Conservation (phyloP, 202 grass and related monocot genomes). For the Digitaria exilis region DNA sequence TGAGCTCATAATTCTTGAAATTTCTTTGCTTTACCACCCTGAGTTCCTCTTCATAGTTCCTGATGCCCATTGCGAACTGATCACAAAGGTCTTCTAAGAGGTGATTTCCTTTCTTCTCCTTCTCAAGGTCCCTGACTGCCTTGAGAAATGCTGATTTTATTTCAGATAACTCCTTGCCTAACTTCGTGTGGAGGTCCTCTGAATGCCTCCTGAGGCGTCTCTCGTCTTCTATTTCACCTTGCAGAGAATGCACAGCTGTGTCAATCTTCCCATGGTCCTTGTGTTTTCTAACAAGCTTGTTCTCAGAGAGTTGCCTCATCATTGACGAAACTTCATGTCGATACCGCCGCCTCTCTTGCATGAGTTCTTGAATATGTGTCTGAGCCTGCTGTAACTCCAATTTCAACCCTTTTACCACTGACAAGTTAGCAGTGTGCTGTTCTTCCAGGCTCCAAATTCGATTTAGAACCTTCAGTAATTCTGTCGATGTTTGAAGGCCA, state of each 20-base stretch:
- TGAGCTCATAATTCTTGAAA: constrained; percentile 48
- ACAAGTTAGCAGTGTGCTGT: constrained; percentile 67
- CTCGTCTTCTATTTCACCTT: constrained; percentile 71
- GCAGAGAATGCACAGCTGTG: constrained; percentile 51
- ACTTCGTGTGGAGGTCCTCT: constrained; percentile 63
- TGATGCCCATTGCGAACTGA: constrained; percentile 78
- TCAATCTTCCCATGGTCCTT: constrained; percentile 63
- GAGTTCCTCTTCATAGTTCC: constrained; percentile 75
- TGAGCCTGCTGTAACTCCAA: constrained; percentile 70
- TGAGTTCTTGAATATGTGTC: constrained; percentile 56
- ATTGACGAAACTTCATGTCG: constrained; percentile 56
- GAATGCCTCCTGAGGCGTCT: constrained; percentile 52
- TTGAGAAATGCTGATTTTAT: constrained; percentile 72
- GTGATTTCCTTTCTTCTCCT: constrained; percentile 64
- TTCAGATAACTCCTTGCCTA: constrained; percentile 74
- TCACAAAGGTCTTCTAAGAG: constrained; percentile 79
- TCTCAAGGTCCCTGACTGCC: constrained; percentile 70
- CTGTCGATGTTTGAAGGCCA: constrained; percentile 70
- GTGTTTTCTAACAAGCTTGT: constrained; percentile 59
- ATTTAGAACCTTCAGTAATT: constrained; percentile 89
- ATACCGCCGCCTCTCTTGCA: constrained; percentile 49
- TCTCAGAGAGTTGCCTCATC: constrained; percentile 59
- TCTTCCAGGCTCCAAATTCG: constrained; percentile 94
- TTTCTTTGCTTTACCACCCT: constrained; percentile 72
- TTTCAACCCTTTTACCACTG: constrained; percentile 64